Conservation (phyloP, 306 rosid genomes). For the Fragaria iinumae region DNA sequence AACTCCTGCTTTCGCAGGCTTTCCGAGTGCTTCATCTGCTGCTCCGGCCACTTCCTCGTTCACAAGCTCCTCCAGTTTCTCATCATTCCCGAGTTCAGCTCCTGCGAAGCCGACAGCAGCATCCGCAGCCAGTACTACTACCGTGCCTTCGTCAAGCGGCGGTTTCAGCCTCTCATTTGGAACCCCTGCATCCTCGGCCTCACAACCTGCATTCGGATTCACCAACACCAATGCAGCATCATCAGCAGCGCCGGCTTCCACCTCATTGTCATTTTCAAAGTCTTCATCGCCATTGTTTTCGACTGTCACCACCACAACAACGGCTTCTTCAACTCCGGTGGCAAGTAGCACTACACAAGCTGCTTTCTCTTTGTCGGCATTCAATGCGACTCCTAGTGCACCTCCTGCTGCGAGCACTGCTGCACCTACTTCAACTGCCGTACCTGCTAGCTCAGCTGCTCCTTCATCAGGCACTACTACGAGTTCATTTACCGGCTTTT, state of each 20-base stretch:
- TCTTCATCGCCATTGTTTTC: constrained; percentile 54
- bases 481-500: constrained; percentile 40
- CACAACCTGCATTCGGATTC: constrained; percentile 52
- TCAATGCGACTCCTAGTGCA: constrained; percentile 29
- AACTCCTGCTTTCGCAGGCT: not conserved
- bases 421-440: constrained; percentile 26
- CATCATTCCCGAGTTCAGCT: constrained; percentile 31
- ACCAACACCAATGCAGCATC: constrained; percentile 29
- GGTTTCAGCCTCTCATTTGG: constrained; percentile 50
- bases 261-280: constrained; percentile 45
- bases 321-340: constrained; percentile 45
- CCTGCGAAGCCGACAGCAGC: constrained; percentile 39
- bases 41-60: not conserved
- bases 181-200: constrained; percentile 35
- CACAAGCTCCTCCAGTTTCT: constrained; percentile 23
- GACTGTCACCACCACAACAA: constrained; percentile 46
- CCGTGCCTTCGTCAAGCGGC: constrained; percentile 32
- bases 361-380: constrained; percentile 44
- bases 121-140: constrained; percentile 3
- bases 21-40: constrained; percentile 17
- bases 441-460: constrained; percentile 34
- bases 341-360: constrained; percentile 32
- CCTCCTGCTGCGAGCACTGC: constrained; percentile 19
- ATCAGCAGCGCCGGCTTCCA: constrained; percentile 25
- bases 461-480: constrained; percentile 33